Base-by-base conservation (phyloP, 495 filamentous ascomycete genomes). In the Penicillium coprophilum region DNA sequence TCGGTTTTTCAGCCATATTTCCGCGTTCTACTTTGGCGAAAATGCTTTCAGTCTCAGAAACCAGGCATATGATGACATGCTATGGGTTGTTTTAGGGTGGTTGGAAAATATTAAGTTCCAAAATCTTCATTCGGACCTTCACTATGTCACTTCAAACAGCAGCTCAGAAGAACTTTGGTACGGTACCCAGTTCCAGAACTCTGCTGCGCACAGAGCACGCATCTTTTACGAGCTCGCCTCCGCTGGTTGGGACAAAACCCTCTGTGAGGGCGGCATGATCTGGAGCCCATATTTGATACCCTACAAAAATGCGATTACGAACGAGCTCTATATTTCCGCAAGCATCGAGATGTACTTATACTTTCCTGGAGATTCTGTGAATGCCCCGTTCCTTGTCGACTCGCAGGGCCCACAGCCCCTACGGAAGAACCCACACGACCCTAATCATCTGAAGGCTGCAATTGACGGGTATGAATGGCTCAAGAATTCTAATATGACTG, bases 241-340 rank as follows among this genome's bases (percentile, higher is more conserved):
- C 8, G 66, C 69, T 6, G 93, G 91, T 10, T 97, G 93, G 91
- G 91, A 96, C 71, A 85, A 81, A 20, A 79, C 76, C 38, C 80
- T 96, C 2, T 97, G 94, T 61, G 82, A 82, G 12, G 94, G 94
- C 15, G 94, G 94, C 3, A 96, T 98, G 91, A 77, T 87, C 47
- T 98, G 94, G 94, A 94, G 85, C 46, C 94, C 91, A 6, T 80
- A 83, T 47, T 72, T 96, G 39, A 70, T 75, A 20, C 91, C 93
- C 0, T 97, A 98, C 72, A 98, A 97, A 69, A 98, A 98, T 64
- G 92, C 94, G 53, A 93, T 98, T 59, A 98, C 94, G 30, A 98
- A 98, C 66, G 85, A 97, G 66, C 80, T 97, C 9, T 97, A 78
- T 65, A 90, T 97, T 51, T 76, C 91, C 0, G 91, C 90, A 1